Evolutionary conservation across 78 protist species (phyloP), one percentile per base, ranked within the genome.

Genomic region (Blattamonas nauphoetae): DNA sequence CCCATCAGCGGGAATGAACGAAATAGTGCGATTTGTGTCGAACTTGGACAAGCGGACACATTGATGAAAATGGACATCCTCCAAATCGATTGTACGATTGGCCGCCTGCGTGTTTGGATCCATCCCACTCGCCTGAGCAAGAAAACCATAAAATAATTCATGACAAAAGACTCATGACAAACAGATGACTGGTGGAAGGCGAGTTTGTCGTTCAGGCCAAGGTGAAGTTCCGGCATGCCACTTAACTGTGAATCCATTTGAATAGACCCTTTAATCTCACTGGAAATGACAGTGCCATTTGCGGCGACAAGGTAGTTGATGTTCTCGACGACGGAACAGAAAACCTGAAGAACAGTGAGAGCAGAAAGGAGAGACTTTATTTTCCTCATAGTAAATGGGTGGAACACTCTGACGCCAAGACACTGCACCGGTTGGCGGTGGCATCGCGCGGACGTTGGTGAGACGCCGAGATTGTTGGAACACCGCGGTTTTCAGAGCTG

Each of bases 1-100:
- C 42, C 99, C 99, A 55, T 96, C 98, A 2, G 99, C 99, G 44
- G 99, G 99, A 64, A 96, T 92, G 91, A 98, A 98, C 34, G 97
- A 94, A 87, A 98, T 97, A 36, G 99, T 95, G 33, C 98, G 86
- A 85, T 97, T 98, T 83, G 85, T 93, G 79, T 96, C 99, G 89
- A 97, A 97, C 42, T 95, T 91, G 0, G 94, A 86, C 45, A 98
- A 85, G 38, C 96, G 95, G 38, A 98, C 99, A 79, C 99, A 96
- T 88, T 96, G 99, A 79, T 98, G 99, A 90, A 98, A 98, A 87
- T 93, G 94, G 83, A 98, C 94, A 92, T 98, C 99, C 82, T 98
- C 99, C 91, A 98, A 85, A 46, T 98, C 99, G 1, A 98, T 96
- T 4, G 96, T 90, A 87, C 94, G 94, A 21, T 5, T 6, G 64